These are phyloP conservation scores for Verticillium nubilum DNA, from an alignment of 2,329 filamentous ascomycete genomes.

Conservation along the genomic window DNA sequence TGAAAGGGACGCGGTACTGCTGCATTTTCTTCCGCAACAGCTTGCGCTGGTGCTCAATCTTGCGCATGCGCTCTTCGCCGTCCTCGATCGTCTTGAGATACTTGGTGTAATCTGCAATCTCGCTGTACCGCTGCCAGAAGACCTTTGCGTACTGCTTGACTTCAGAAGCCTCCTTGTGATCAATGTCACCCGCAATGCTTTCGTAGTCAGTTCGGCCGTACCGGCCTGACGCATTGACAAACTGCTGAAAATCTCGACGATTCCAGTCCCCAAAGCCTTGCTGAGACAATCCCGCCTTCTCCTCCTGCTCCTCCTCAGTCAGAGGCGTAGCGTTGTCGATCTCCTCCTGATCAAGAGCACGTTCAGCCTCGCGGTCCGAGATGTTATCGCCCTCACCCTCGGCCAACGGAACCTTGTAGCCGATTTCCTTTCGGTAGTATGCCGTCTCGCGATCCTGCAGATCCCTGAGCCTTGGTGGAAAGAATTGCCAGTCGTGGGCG, in stretches of 20 bases:
- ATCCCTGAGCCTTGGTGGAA: slow-evolving; percentile 75
- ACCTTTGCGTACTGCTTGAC: slow-evolving; percentile 89
- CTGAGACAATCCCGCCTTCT: slow-evolving; percentile 76
- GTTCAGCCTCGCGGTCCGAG: slow-evolving; percentile 80
- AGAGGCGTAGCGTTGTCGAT: slow-evolving; percentile 88
- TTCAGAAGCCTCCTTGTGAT: slow-evolving; percentile 80
- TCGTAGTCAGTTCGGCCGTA: slow-evolving; percentile 84
- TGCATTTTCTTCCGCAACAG: slow-evolving; percentile 93
- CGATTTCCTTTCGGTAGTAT: slow-evolving; percentile 92
- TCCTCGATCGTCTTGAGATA: slow-evolving; percentile 86
- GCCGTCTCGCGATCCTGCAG: slow-evolving; percentile 96
- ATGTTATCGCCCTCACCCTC: slow-evolving; percentile 87
- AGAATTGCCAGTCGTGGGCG: slow-evolving; percentile 97
- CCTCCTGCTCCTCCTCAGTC: slow-evolving; percentile 81
- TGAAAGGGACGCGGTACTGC: slow-evolving; percentile 93
- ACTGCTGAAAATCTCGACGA: slow-evolving; percentile 95
- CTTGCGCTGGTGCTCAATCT: slow-evolving; percentile 87
- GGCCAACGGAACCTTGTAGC: slow-evolving; percentile 84
- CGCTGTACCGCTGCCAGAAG: slow-evolving; percentile 93
- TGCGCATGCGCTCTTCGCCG: slow-evolving; percentile 83
- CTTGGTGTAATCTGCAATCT: slow-evolving; percentile 85
- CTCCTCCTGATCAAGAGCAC: slow-evolving; percentile 80
- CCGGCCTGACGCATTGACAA: slow-evolving; percentile 90
- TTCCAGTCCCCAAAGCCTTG: slow-evolving; percentile 95
- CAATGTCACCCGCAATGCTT: slow-evolving; percentile 81